These are phyloP conservation scores for Kwoniella heveanensis DNA, from an alignment of 768 basidiomycete genomes.

Conservation along the genomic window DNA sequence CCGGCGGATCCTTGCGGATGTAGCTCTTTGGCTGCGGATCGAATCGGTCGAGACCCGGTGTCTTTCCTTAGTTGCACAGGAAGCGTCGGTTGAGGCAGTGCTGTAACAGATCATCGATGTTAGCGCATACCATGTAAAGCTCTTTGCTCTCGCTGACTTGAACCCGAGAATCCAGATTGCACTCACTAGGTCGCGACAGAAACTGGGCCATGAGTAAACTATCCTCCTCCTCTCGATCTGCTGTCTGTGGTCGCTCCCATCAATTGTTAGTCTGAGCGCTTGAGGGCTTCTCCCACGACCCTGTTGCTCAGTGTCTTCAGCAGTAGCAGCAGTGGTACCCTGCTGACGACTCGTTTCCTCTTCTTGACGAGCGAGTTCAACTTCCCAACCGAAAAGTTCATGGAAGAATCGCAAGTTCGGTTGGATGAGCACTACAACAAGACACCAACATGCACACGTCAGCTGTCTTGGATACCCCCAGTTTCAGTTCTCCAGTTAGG, in stretches of 20 bases:
- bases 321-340: background rate
- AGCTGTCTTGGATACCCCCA: background rate
- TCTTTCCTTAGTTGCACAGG: conserved; percentile 40
- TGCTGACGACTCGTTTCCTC: conserved; percentile 18
- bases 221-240: conserved; percentile 29
- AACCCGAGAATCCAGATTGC: background rate
- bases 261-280: background rate
- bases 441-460: background rate
- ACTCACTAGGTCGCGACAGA: conserved; percentile 55
- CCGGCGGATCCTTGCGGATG: no score
- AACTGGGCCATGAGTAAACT: conserved; percentile 52
- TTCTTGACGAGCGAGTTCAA: conserved; percentile 67
- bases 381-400: conserved; percentile 93
- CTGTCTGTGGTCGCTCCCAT: background rate
- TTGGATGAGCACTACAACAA: conserved; percentile 72
- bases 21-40: no score
- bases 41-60: no score
- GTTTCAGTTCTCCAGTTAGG: conserved; percentile 12
- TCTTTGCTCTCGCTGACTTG: no score
- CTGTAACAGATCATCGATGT: conserved; percentile 21
- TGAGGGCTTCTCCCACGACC: no score
- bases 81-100: conserved; percentile 50
- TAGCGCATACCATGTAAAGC: background rate
- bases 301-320: conserved; percentile 12
- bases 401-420: conserved; percentile 95